Evolutionary conservation across 495 filamentous ascomycete genomes (phyloP).

Genomic region (Alectoria sarmentosa): DNA sequence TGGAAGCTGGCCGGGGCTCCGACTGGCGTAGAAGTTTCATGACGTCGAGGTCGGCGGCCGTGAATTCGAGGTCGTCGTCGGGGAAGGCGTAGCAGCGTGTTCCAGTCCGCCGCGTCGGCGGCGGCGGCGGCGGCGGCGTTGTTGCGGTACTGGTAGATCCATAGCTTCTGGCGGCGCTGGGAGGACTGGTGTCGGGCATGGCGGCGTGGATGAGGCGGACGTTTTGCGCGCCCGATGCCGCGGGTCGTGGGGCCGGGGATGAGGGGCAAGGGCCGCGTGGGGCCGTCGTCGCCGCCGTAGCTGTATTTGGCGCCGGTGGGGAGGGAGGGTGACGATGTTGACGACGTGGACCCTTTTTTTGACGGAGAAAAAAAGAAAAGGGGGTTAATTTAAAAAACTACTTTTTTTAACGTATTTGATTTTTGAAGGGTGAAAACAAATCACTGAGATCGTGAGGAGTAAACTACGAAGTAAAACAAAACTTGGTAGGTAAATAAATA

Average conservation of each 20-base stretch:
- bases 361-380: too few species aligned
- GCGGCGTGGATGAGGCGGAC: background rate
- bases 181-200: background rate
- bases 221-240: background rate
- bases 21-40: slow-evolving; percentile 54
- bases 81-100: background rate
- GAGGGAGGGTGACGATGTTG: background rate
- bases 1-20: slow-evolving; percentile 40
- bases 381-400: too few species aligned
- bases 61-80: background rate
- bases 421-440: too few species aligned
- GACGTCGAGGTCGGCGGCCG: slow-evolving; percentile 52
- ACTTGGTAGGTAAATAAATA: too few species aligned
- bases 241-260: background rate
- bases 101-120: background rate
- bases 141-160: background rate
- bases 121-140: too few species aligned
- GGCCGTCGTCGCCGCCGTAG: background rate
- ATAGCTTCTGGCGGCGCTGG: background rate
- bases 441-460: too few species aligned
- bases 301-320: background rate
- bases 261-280: background rate
- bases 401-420: too few species aligned
- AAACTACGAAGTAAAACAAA: too few species aligned
- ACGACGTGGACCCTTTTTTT: background rate